phyloP scores from a whole-genome alignment of 768 basidiomycete genomes.

The Lyophyllum atratum region DNA sequence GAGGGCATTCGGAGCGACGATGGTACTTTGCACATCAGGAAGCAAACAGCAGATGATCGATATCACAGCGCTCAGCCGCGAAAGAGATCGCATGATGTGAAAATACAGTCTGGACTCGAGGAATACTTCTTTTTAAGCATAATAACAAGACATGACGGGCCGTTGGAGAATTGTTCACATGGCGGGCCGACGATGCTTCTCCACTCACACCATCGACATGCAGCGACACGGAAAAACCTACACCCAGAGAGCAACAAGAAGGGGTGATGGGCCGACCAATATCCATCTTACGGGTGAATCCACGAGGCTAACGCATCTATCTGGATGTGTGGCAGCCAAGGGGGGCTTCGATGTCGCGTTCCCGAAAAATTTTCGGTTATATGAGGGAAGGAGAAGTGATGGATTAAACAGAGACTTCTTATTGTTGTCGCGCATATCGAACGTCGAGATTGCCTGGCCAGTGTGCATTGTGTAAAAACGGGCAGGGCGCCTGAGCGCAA shows the following conservation, averaged over 20 bases:
- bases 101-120: background rate
- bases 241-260: background rate
- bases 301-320: background rate
- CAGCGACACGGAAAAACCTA: background rate
- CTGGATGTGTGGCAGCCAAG: no score
- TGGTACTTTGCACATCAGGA: conserved; percentile 8
- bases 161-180: background rate
- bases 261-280: background rate
- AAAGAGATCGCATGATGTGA: background rate
- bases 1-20: conserved; percentile 29
- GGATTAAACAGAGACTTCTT: no score
- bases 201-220: background rate
- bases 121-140: background rate
- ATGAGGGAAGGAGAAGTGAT: no score
- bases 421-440: no score
- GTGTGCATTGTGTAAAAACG: no score
- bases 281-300: background rate
- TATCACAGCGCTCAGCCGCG: background rate
- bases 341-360: no score
- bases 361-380: no score
- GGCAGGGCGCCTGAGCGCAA: no score
- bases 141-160: background rate
- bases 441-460: no score
- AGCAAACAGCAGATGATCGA: conserved; percentile 6
- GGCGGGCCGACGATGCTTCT: background rate